phyloP scores from a whole-genome alignment of 495 filamentous ascomycete genomes.

The Aspergillus affinis region DNA sequence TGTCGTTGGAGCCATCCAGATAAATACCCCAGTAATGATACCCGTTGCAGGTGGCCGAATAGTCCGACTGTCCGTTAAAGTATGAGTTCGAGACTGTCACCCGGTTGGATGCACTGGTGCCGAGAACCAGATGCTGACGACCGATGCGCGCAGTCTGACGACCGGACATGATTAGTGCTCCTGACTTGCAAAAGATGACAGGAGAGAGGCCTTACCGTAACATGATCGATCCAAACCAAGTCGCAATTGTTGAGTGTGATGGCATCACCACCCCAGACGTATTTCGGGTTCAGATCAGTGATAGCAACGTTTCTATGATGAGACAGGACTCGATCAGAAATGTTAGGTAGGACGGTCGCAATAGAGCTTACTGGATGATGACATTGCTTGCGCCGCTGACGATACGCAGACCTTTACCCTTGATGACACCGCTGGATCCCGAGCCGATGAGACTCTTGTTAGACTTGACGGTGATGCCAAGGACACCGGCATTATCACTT shows the following conservation, averaged over 20 bases:
- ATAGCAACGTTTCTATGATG: constrained; percentile 40
- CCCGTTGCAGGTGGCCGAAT: constrained; percentile 43
- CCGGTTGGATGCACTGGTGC: constrained; percentile 36
- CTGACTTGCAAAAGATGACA: not conserved
- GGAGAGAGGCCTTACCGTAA: constrained; percentile 17
- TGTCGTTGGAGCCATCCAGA: constrained; percentile 39
- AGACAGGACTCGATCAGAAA: not conserved
- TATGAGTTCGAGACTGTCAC: constrained; percentile 46
- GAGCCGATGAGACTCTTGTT: constrained; percentile 43
- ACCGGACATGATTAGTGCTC: not conserved
- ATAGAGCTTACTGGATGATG: constrained; percentile 40
- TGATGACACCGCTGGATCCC: constrained; percentile 39
- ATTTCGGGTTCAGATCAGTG: constrained; percentile 45
- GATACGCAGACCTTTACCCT: constrained; percentile 43
- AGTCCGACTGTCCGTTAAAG: constrained; percentile 39
- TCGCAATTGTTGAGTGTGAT: constrained; percentile 40
- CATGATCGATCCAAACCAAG: constrained; percentile 48
- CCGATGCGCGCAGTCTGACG: constrained; percentile 38
- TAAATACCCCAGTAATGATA: constrained; percentile 49
- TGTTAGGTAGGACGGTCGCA: not conserved
- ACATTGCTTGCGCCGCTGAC: constrained; percentile 42
- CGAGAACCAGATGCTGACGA: constrained; percentile 45
- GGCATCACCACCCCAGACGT: constrained; percentile 49
- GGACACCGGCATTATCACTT: constrained; percentile 36
- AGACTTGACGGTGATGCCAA: constrained; percentile 40